Conservation (phyloP, 2,329 filamentous ascomycete species). For the Colletotrichum eremochloae region DNA sequence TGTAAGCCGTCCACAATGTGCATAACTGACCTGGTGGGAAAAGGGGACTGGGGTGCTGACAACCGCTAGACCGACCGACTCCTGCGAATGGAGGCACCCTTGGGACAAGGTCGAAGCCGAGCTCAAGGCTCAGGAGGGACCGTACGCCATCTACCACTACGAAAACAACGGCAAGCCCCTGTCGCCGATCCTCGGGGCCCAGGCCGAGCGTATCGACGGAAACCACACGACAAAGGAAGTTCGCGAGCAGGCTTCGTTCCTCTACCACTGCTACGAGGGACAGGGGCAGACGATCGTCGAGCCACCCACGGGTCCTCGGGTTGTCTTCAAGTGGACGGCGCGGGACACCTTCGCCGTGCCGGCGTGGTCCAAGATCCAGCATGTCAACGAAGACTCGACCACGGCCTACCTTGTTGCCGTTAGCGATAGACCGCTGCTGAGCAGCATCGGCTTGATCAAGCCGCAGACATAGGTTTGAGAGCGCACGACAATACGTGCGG, state of each 20-base stretch:
- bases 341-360: slow-evolving; percentile 68
- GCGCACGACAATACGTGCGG: neutral
- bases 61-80: slow-evolving; percentile 49
- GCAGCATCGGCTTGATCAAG: slow-evolving; percentile 47
- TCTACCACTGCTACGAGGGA: slow-evolving; percentile 67
- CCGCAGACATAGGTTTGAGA: slow-evolving; percentile 15
- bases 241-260: slow-evolving; percentile 62
- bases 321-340: slow-evolving; percentile 57
- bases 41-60: neutral
- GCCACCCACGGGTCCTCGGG: slow-evolving; percentile 47
- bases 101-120: slow-evolving; percentile 58
- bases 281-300: slow-evolving; percentile 58
- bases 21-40: too few species aligned
- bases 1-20: slow-evolving; percentile 45
- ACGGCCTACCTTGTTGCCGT: slow-evolving; percentile 52
- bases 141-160: slow-evolving; percentile 54
- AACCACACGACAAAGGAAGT: slow-evolving; percentile 51
- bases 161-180: slow-evolving; percentile 50
- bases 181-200: slow-evolving; percentile 61
- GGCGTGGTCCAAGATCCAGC: slow-evolving; percentile 63
- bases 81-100: slow-evolving; percentile 56
- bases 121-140: slow-evolving; percentile 52
- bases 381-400: slow-evolving; percentile 52
- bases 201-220: slow-evolving; percentile 60
- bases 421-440: slow-evolving; percentile 52